Conservation (phyloP, 2,329 filamentous ascomycete species). For the Helotiales sp. region DNA sequence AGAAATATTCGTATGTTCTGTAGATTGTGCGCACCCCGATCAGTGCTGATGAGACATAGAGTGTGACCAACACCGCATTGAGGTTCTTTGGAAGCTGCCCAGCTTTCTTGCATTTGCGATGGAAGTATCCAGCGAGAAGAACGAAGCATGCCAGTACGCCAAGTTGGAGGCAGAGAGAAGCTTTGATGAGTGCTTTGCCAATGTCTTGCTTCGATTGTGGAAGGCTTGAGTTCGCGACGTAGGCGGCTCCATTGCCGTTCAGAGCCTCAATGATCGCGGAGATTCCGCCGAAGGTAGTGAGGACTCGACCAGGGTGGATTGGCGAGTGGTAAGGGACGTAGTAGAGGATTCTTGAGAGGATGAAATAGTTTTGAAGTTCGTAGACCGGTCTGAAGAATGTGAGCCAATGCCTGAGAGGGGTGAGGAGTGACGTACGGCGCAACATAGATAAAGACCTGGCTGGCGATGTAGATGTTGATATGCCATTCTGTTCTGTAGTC, state of each 20-base stretch:
- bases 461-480: conserved; percentile 47
- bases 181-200: conserved; percentile 49
- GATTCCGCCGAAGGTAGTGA: conserved; percentile 47
- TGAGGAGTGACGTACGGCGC: conserved; percentile 26
- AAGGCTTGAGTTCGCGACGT: conserved; percentile 47
- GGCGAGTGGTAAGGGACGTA: conserved; percentile 62
- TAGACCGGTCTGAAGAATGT: conserved; percentile 51
- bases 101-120: conserved; percentile 43
- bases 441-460: conserved; percentile 34
- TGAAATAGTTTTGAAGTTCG: conserved; percentile 61
- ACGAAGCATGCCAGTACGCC: conserved; percentile 51
- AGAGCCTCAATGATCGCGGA: conserved; percentile 50
- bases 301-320: conserved; percentile 45
- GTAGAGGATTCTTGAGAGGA: conserved; percentile 58
- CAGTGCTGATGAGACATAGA: conserved; percentile 51
- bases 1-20: conserved; percentile 60
- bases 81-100: conserved; percentile 30
- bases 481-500: no score
- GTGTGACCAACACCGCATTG: conserved; percentile 42
- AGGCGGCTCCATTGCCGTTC: conserved; percentile 49
- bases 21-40: conserved; percentile 57
- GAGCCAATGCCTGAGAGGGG: conserved; percentile 6
- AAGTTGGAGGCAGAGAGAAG: conserved; percentile 55
- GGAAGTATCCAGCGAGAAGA: conserved; percentile 48
- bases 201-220: conserved; percentile 39